Evolutionary conservation across 2,329 filamentous ascomycete genomes (phyloP).

Genomic region (Pyrenophora seminiperda): DNA sequence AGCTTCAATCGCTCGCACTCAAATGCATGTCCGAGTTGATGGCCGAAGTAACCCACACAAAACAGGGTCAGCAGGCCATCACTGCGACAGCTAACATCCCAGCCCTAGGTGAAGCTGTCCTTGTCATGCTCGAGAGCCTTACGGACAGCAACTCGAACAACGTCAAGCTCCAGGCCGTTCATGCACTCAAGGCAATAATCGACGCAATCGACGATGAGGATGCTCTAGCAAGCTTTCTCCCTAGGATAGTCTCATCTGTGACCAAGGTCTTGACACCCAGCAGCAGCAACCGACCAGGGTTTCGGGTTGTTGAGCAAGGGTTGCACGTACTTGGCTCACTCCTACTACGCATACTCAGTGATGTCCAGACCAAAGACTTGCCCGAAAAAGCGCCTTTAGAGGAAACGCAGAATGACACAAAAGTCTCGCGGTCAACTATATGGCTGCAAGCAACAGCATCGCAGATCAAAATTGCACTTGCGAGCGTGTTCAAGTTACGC

Average conservation of each 20-base stretch:
- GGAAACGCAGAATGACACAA: slow-evolving; percentile 20
- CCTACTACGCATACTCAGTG: slow-evolving; percentile 54
- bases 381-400: slow-evolving; percentile 17
- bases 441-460: slow-evolving; percentile 82
- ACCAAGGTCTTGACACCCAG: slow-evolving; percentile 75
- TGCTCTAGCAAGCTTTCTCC: slow-evolving; percentile 83
- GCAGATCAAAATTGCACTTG: slow-evolving; percentile 83
- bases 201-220: slow-evolving; percentile 70
- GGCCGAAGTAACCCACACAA: slow-evolving; percentile 58
- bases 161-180: slow-evolving; percentile 73
- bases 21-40: slow-evolving; percentile 72
- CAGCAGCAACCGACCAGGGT: slow-evolving; percentile 63
- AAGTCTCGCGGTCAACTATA: slow-evolving; percentile 52
- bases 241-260: slow-evolving; percentile 82
- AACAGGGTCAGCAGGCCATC: slow-evolving; percentile 58
- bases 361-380: slow-evolving; percentile 46
- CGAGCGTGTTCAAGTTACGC: slow-evolving; percentile 75
- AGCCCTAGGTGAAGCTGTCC: slow-evolving; percentile 79
- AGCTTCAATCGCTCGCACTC: slow-evolving; percentile 74
- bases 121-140: slow-evolving; percentile 77
- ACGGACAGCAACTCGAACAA: slow-evolving; percentile 65
- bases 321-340: slow-evolving; percentile 62
- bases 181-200: slow-evolving; percentile 67
- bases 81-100: slow-evolving; percentile 68
- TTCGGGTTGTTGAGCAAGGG: slow-evolving; percentile 67